A percentile compares a stretch with the other conserved stretches of the same genome.
Evolutionary conservation across 164 flowering plant genomes (phyloP).

Genomic region (Cinnamomum chago): DNA sequence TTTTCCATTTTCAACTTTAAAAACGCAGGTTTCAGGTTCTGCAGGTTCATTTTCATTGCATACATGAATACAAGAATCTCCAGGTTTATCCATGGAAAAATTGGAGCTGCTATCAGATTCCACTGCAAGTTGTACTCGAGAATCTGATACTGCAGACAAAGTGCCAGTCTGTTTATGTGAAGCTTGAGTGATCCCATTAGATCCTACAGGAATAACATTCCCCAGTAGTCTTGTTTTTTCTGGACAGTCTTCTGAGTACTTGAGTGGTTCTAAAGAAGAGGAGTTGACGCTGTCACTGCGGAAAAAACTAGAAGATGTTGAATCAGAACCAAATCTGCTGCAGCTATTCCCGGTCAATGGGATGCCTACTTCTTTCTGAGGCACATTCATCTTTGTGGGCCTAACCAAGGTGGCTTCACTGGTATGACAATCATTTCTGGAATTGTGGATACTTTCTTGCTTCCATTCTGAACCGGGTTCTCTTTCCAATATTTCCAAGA

Average conservation of each 20-base stretch:
- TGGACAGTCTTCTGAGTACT: constrained; percentile 11
- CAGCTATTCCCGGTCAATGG: constrained; percentile 11
- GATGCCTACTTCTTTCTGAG: constrained; percentile 10
- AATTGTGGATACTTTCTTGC: constrained; percentile 20
- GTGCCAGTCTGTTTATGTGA: constrained; percentile 8
- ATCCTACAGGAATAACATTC: constrained; percentile 4
- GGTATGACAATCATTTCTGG: constrained; percentile 24
- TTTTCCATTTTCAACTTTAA: constrained; percentile 20
- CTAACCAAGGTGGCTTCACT: constrained; percentile 18
- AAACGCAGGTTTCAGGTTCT: constrained; percentile 21
- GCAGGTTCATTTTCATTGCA: constrained; percentile 13
- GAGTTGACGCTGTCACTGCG: constrained; percentile 11
- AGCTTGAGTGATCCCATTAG: constrained; percentile 9
- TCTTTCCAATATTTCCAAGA: constrained; percentile 25
- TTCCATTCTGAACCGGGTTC: constrained; percentile 21
- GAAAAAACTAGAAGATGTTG: constrained; percentile 13
- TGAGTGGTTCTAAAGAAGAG: constrained; percentile 17
- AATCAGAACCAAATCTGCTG: constrained; percentile 7
- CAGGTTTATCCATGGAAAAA: constrained; percentile 4
- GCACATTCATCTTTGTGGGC: constrained; percentile 12
- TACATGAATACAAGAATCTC: constrained; percentile 15
- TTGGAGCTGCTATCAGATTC: background rate
- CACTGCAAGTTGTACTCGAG: constrained; percentile 10
- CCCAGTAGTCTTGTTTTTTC: constrained; percentile 14
- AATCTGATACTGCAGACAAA: constrained; percentile 7